Percentiles rank a stretch among this genome's conserved stretches.
Conservation (phyloP, 768 basidiomycete genomes). For the Phaeolepiota aurea region DNA sequence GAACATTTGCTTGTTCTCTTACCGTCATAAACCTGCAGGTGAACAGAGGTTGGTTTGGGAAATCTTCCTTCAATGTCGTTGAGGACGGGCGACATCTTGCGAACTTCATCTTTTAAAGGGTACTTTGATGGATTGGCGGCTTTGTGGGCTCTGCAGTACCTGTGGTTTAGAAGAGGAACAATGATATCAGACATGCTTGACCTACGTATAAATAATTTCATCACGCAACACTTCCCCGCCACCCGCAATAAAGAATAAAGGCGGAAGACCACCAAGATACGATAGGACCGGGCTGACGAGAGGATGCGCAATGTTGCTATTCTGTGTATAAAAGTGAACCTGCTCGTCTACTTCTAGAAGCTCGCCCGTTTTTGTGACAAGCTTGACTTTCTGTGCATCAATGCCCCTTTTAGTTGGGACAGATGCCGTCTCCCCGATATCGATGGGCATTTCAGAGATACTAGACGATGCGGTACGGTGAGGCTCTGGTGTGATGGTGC, state of each 20-base stretch:
- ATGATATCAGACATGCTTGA: not conserved
- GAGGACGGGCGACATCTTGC: conserved; percentile 48
- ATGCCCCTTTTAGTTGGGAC: conserved; percentile 27
- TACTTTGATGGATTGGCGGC: conserved; percentile 79
- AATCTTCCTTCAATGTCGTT: conserved; percentile 43
- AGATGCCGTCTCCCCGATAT: conserved; percentile 40
- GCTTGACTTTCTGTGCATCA: conserved; percentile 33
- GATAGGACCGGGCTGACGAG: conserved; percentile 74
- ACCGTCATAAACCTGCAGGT: conserved; percentile 92
- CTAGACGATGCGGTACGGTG: conserved; percentile 10
- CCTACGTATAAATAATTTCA: conserved; percentile 82
- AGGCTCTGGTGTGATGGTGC: not conserved
- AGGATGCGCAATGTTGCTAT: conserved; percentile 70
- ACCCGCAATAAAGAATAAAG: conserved; percentile 75
- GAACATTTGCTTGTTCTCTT: conserved; percentile 6
- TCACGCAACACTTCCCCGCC: conserved; percentile 90
- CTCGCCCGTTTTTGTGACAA: conserved; percentile 43
- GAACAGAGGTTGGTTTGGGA: conserved; percentile 65
- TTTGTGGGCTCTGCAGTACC: conserved; percentile 65
- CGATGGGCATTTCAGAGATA: conserved; percentile 21
- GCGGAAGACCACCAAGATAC: conserved; percentile 88
- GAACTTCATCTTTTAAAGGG: conserved; percentile 34
- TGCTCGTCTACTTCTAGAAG: conserved; percentile 51
- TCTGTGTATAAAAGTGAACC: conserved; percentile 82
- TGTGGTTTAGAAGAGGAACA: conserved; percentile 1